Evolutionary conservation across 352 stramenopile genomes (phyloP).

Genomic region (Phytophthora megakarya): DNA sequence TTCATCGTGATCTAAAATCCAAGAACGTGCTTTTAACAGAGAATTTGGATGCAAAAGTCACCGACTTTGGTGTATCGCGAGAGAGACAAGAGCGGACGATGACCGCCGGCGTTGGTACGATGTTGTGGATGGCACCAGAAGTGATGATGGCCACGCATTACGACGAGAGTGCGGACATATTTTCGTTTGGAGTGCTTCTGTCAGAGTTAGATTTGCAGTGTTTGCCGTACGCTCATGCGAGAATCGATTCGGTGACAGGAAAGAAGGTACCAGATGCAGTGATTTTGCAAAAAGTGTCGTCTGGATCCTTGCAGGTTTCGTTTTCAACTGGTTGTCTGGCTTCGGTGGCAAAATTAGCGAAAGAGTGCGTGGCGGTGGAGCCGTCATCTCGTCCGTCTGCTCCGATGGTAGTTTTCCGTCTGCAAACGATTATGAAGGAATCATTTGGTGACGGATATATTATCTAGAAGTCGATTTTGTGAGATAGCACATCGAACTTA

Average conservation of each 20-base stretch:
- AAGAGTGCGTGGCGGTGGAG: slow-evolving; percentile 19
- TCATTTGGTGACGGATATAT: neutral
- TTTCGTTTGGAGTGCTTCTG: slow-evolving; percentile 40
- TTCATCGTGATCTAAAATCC: slow-evolving; percentile 45
- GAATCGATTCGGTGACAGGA: slow-evolving; percentile 7
- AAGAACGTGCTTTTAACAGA: slow-evolving; percentile 44
- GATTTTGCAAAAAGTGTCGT: slow-evolving; percentile 25
- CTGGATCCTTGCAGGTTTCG: slow-evolving; percentile 9
- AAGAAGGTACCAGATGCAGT: slow-evolving; percentile 17
- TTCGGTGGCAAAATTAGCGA: slow-evolving; percentile 14
- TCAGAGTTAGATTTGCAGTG: slow-evolving; percentile 34
- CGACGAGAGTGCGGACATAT: slow-evolving; percentile 42
- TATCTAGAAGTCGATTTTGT: neutral
- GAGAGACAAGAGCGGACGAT: slow-evolving; percentile 34
- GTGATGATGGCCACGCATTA: slow-evolving; percentile 43
- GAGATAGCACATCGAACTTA: no score
- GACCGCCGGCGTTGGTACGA: slow-evolving; percentile 37
- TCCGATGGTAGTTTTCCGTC: slow-evolving; percentile 22
- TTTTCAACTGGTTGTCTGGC: slow-evolving; percentile 14
- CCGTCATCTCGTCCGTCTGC: slow-evolving; percentile 15
- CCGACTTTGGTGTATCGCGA: slow-evolving; percentile 43
- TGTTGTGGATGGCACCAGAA: slow-evolving; percentile 46
- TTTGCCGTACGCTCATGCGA: slow-evolving; percentile 22
- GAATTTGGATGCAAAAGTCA: slow-evolving; percentile 40
- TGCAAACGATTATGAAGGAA: slow-evolving; percentile 28